Evolutionary conservation across 495 filamentous ascomycete species (phyloP), one percentile per base, ranked within the genome.

Genomic region (Zalerion maritima): DNA sequence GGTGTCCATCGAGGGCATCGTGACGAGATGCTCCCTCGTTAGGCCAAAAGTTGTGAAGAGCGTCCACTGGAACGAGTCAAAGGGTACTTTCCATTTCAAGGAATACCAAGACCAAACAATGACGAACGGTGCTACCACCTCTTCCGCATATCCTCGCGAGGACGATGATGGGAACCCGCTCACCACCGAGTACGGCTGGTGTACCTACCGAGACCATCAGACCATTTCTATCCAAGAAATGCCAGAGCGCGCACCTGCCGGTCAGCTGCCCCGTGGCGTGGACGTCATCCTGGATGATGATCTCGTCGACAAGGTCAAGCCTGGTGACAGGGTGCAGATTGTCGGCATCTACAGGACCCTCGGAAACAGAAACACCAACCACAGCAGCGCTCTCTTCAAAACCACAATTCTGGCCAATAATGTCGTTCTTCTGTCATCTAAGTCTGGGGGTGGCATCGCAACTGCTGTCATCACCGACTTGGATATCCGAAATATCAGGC

Each of bases 171-270:
- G 71, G 18, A 75, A 73, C 31, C 68, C 69, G 48, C 67, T 99
- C 10, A 73, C 80, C 40, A 96, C 91, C 21, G 91, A 99, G 47
- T 96, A 94, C 52, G 89, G 89, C 6, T 82, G 91, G 53, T 89
- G 75, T 50, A 89, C 78, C 12, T 99, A 94, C 50, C 70, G 87
- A 48, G 89, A 99, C 49, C 91, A 99, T 52, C 89, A 99, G 49
- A 86, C 83, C 11, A 83, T 99, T 26, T 96, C 89, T 1, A 93
- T 99, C 44, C 89, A 99, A 62, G 89, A 99, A 65, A 99, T 99
- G 89, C 89, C 89, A 9, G 89, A 99, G 50, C 67, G 89, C 43
- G 89, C 89, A 14, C 89, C 89, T 16, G 87, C 89, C 30, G 89
- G 89, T 26, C 89, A 96, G 61, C 69, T 99, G 41, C 89, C 89